Base-by-base conservation (phyloP, 148 eudicot species). In the Fagopyrum esculentum region DNA sequence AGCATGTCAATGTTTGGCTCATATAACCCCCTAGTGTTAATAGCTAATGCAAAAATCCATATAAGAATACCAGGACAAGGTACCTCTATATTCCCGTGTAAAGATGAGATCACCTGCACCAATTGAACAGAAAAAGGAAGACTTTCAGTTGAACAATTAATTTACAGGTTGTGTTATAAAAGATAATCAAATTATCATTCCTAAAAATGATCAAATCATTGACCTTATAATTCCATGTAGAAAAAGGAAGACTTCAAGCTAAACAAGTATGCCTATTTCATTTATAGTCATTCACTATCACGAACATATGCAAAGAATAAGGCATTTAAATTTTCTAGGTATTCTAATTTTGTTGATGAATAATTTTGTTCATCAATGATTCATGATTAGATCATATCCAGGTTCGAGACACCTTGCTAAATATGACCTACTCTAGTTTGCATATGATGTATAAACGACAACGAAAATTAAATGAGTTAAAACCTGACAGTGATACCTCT, bases 31-130 rank as follows among this genome's bases (percentile, higher is more conserved):
- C 2, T 35, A 35, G 40, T 35, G 40, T 35, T 35, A 35, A 35
- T 35, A 35, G 40, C 40, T 43, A 61, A 61, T 26, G 22, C 64
- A 73, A n/a, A 48, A 16, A 9, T 79, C 79, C 86, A 81, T 78
- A 76, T 54, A 72, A 71, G 73, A 50, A 29, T n/a, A 60, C 35
- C 15, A 49, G 43, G 59, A 55, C 69, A 44, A 56, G 6, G 55
- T 88, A 90, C 94, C 95, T 90, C 87, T 74, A 90, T 82, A 80
- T 77, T 77, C 74, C 80, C 85, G 77, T 90, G 90, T 82, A 86
- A 51, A n/a, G 89, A 84, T 50, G 83, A 70, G 74, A 90, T 84
- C 60, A 88, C 86, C 94, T 90, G 89, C 72, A 40, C 40, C 76
- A 64, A 9, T 43, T 12, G 56, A 35, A 26, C 8, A 52, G 5